Evolutionary conservation across 78 protist genomes (phyloP).

Genomic region (Paratrimastix pyriformis): DNA sequence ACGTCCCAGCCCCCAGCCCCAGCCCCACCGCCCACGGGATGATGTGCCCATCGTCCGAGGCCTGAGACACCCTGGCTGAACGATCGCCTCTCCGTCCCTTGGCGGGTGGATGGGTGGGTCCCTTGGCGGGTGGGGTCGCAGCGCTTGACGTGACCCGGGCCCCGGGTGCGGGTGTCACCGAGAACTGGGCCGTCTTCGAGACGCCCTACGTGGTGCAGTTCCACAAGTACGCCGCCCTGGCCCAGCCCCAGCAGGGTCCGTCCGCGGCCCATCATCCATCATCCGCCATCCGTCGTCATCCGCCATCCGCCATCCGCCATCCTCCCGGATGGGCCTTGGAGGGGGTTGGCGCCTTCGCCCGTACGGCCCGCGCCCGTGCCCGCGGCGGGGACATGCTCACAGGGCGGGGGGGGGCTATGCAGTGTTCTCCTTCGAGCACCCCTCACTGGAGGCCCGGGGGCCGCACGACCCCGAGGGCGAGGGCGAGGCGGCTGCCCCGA

Average conservation of each 20-base stretch:
- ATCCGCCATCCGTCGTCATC: too few relatives aligned
- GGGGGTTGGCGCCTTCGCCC: too few relatives aligned
- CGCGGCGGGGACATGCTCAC: too few relatives aligned
- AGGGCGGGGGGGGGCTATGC: too few relatives aligned
- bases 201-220: slow-evolving; percentile 85
- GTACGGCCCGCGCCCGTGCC: too few relatives aligned
- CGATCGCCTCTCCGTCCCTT: background rate
- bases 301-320: too few relatives aligned
- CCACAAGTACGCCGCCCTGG: slow-evolving; percentile 15
- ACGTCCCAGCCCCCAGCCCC: too few relatives aligned
- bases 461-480: too few relatives aligned
- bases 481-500: too few relatives aligned
- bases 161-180: background rate
- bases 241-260: slow-evolving; percentile 20
- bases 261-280: background rate
- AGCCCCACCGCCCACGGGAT: too few relatives aligned
- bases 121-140: background rate
- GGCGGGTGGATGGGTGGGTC: background rate
- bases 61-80: background rate
- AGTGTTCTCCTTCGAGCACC: slow-evolving; percentile 73
- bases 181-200: slow-evolving; percentile 40
- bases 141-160: background rate
- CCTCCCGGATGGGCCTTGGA: too few relatives aligned
- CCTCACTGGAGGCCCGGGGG: slow-evolving; percentile 43
- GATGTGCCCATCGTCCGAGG: background rate